Conservation (phyloP, 257 asterid species). For the Solanum chmielewskii region DNA sequence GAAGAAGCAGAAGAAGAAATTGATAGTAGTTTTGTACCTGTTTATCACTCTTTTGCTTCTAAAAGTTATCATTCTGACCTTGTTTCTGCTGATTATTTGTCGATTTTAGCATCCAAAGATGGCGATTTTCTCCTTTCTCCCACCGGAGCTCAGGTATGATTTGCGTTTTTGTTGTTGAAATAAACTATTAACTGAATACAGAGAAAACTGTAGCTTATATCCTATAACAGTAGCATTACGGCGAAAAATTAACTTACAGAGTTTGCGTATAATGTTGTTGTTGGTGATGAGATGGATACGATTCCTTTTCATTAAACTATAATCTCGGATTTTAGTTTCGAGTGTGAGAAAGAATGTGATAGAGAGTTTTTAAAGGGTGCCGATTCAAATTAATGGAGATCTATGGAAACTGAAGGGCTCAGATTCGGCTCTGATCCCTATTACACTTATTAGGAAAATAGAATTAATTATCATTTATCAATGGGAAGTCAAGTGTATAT, state of each 20-base stretch:
- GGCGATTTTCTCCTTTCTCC: conserved; percentile 45
- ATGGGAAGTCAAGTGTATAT: neutral
- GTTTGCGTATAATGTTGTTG: neutral
- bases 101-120: conserved; percentile 37
- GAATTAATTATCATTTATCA: neutral
- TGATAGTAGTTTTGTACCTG: neutral
- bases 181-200: neutral
- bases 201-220: too few relatives aligned
- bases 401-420: neutral
- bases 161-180: neutral
- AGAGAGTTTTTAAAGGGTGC: neutral
- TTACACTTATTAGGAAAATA: too few relatives aligned
- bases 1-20: neutral
- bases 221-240: neutral
- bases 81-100: neutral
- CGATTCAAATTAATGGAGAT: neutral
- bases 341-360: neutral
- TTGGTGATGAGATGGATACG: neutral
- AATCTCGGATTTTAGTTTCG: neutral
- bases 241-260: neutral
- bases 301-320: neutral
- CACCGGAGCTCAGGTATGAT: conserved; percentile 29
- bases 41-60: neutral
- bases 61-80: neutral
- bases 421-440: too few relatives aligned